These are phyloP conservation scores for Calocera viscosa DNA, from an alignment of 768 basidiomycete species.

Conservation along the genomic window DNA sequence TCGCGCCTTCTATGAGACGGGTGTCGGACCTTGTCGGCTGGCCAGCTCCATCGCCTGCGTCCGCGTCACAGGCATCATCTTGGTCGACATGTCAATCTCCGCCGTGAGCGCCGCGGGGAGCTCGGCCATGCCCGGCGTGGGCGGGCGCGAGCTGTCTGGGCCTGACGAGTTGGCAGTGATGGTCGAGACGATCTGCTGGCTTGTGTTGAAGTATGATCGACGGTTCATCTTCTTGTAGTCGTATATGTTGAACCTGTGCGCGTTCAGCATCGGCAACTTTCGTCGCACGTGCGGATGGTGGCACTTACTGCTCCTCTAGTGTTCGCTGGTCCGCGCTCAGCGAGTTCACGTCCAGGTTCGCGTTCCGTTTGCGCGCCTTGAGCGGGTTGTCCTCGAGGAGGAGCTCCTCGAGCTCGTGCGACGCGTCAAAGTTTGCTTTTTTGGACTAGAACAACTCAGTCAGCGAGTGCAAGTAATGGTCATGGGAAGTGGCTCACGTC, in stretches of 20 bases:
- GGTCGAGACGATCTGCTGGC: slow-evolving; percentile 51
- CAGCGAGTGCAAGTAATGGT: no score
- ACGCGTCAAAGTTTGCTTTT: slow-evolving; percentile 98
- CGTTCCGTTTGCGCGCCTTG: slow-evolving; percentile 86
- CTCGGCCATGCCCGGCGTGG: slow-evolving; percentile 12
- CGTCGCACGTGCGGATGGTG: slow-evolving; percentile 7
- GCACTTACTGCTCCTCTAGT: slow-evolving; percentile 94
- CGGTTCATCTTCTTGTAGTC: slow-evolving; percentile 88
- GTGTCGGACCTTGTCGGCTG: not conserved
- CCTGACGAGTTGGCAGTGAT: slow-evolving; percentile 37
- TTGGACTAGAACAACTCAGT: slow-evolving; percentile 52
- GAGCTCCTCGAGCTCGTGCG: slow-evolving; percentile 93
- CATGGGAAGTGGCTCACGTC: no score
- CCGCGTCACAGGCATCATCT: slow-evolving; percentile 15
- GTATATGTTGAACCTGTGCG: slow-evolving; percentile 68
- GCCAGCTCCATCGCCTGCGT: slow-evolving; percentile 11
- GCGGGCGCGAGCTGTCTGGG: slow-evolving; percentile 12
- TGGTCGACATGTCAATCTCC: slow-evolving; percentile 13
- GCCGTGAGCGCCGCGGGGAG: slow-evolving; percentile 9
- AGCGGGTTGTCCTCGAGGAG: slow-evolving; percentile 92
- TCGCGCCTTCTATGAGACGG: not conserved
- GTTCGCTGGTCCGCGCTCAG: slow-evolving; percentile 85
- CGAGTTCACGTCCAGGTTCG: slow-evolving; percentile 73
- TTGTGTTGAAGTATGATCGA: slow-evolving; percentile 80
- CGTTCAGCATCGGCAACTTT: slow-evolving; percentile 6